Evolutionary conservation across 148 eudicot species (phyloP).

Genomic region (Amaranthus cruentus): DNA sequence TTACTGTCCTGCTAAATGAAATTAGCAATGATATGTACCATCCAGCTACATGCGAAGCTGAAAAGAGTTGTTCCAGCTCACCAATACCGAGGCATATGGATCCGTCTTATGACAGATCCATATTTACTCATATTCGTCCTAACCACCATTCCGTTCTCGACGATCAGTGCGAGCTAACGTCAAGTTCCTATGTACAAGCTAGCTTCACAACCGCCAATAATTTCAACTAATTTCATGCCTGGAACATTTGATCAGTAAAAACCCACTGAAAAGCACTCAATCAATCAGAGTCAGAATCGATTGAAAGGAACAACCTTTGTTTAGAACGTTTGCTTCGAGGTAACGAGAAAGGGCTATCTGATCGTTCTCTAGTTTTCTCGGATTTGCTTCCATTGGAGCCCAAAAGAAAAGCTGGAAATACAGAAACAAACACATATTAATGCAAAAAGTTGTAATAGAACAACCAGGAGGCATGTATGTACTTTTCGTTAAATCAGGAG

Average conservation of each 20-base stretch:
- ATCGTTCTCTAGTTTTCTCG: conserved; percentile 58
- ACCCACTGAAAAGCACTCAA: conserved; percentile 22
- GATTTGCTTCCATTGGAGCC: conserved; percentile 52
- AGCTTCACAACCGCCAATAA: conserved; percentile 11
- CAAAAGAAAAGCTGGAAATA: conserved; percentile 55
- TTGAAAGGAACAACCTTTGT: conserved; percentile 56
- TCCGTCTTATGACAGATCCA: not conserved
- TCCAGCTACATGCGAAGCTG: conserved; percentile 19
- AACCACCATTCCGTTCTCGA: conserved; percentile 3
- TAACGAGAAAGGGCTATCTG: conserved; percentile 67
- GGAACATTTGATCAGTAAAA: not conserved
- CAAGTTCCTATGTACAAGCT: conserved; percentile 16
- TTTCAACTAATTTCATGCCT: conserved; percentile 1
- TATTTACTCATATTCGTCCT: not conserved
- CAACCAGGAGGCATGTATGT: not conserved
- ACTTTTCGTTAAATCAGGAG: not conserved
- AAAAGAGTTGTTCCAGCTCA: conserved; percentile 22
- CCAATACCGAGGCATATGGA: conserved; percentile 2
- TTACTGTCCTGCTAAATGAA: conserved; percentile 12
- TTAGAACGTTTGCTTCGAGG: conserved; percentile 76
- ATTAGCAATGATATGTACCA: conserved; percentile 25
- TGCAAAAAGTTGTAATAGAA: not conserved
- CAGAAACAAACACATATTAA: not conserved
- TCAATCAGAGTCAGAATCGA: conserved; percentile 71
- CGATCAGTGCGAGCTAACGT: conserved; percentile 7